Percentiles rank a stretch among this genome's conserved stretches.
Evolutionary conservation across 768 basidiomycete genomes (phyloP).

Genomic region (Podaxis mareebaensis): DNA sequence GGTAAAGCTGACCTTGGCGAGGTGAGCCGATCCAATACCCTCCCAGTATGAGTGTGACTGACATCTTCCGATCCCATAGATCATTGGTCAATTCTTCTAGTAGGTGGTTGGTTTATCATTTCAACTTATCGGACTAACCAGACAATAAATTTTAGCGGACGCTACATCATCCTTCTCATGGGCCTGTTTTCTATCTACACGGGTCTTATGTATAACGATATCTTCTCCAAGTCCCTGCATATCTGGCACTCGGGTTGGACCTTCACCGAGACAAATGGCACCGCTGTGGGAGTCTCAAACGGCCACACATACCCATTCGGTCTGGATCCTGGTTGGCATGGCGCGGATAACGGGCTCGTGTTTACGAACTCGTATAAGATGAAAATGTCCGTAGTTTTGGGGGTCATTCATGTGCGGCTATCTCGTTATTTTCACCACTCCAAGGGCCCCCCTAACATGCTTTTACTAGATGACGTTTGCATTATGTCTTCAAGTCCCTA

Average conservation of each 20-base stretch:
- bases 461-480: constrained; percentile 93
- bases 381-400: constrained; percentile 98
- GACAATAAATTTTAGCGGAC: constrained; percentile 60
- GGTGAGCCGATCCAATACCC: constrained; percentile 35
- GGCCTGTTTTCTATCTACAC: constrained; percentile 97
- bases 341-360: constrained; percentile 84
- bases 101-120: constrained; percentile 41
- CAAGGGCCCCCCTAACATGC: constrained; percentile 12
- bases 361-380: constrained; percentile 99
- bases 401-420: constrained; percentile 86
- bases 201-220: constrained; percentile 97
- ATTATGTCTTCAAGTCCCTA: constrained; percentile 92
- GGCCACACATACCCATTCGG: constrained; percentile 90
- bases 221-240: constrained; percentile 91
- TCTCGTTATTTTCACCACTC: constrained; percentile 10
- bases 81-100: constrained; percentile 90
- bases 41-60: neutral
- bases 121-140: constrained; percentile 12
- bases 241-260: constrained; percentile 89
- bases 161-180: constrained; percentile 98
- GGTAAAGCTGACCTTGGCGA: constrained; percentile 75
- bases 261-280: constrained; percentile 56
- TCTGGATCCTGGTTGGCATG: constrained; percentile 94
- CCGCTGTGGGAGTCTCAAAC: constrained; percentile 52
- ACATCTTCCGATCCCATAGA: constrained; percentile 43